These are phyloP conservation scores for Claviceps paspali DNA, from an alignment of 2,329 filamentous ascomycete species.

Conservation along the genomic window DNA sequence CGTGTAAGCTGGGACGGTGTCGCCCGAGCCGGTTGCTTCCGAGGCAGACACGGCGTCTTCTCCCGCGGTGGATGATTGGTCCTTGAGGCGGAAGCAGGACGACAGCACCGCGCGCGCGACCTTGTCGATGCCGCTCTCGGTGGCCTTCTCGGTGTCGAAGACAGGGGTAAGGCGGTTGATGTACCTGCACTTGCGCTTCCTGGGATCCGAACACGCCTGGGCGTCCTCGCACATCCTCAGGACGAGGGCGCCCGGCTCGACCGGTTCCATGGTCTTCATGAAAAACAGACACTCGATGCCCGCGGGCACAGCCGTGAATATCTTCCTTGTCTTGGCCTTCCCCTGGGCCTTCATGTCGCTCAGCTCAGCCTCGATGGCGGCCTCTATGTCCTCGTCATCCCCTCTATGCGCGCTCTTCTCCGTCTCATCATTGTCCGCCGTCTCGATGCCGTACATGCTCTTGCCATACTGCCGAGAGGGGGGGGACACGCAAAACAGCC, in stretches of 20 bases:
- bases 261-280: conserved; percentile 37
- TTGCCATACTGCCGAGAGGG: conserved; percentile 48
- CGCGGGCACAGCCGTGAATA: conserved; percentile 37
- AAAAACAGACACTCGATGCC: conserved; percentile 50
- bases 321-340: conserved; percentile 26
- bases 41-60: conserved; percentile 6
- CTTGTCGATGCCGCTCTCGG: conserved; percentile 49
- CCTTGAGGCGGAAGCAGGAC: conserved; percentile 41
- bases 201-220: conserved; percentile 23
- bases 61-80: conserved; percentile 9
- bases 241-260: conserved; percentile 40
- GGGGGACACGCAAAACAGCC: neutral
- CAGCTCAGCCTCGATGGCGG: conserved; percentile 58
- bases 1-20: conserved; percentile 17
- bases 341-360: conserved; percentile 36
- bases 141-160: conserved; percentile 44
- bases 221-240: conserved; percentile 41
- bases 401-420: conserved; percentile 25
- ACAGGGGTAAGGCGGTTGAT: conserved; percentile 43
- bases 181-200: conserved; percentile 35
- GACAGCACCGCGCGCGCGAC: conserved; percentile 48
- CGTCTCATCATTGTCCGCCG: conserved; percentile 19
- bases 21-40: conserved; percentile 1
- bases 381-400: conserved; percentile 51
- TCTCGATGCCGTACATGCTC: conserved; percentile 38